Conservation (phyloP, 2,329 filamentous ascomycete genomes). For the Penicillium sp. region DNA sequence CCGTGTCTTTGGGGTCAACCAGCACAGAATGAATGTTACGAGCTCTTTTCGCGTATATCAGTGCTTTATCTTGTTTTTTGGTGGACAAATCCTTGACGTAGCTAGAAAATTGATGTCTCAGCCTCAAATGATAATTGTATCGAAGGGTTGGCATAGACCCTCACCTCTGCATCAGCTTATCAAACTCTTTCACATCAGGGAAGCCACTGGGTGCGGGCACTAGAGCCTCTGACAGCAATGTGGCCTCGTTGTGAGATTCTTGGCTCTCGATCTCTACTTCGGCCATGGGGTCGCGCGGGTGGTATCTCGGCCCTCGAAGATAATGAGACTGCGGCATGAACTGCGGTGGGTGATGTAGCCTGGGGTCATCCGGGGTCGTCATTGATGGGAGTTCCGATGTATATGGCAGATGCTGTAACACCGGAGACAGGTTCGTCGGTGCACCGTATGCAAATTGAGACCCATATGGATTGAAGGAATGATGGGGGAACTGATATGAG, state of each 20-base stretch:
- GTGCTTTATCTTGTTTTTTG: slow-evolving; percentile 52
- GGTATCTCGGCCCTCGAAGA: slow-evolving; percentile 33
- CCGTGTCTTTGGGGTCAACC: slow-evolving; percentile 49
- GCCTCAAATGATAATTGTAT: neutral
- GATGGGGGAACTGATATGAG: slow-evolving; percentile 34
- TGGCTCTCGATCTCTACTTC: slow-evolving; percentile 45
- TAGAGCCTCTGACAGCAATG: slow-evolving; percentile 45
- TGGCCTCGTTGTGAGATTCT: slow-evolving; percentile 43
- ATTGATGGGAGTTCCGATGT: slow-evolving; percentile 32
- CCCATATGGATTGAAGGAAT: slow-evolving; percentile 38
- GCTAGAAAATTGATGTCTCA: slow-evolving; percentile 25
- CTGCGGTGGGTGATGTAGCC: slow-evolving; percentile 34
- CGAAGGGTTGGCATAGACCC: neutral
- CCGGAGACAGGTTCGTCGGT: slow-evolving; percentile 29
- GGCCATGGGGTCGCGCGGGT: slow-evolving; percentile 34
- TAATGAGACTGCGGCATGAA: slow-evolving; percentile 34
- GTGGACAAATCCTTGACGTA: slow-evolving; percentile 50
- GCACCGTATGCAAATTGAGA: slow-evolving; percentile 38
- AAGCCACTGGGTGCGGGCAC: slow-evolving; percentile 44
- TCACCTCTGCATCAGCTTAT: slow-evolving; percentile 46
- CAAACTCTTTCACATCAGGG: slow-evolving; percentile 46
- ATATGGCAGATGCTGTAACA: slow-evolving; percentile 34
- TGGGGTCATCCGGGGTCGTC: slow-evolving; percentile 33
- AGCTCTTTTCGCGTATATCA: slow-evolving; percentile 48
- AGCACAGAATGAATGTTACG: slow-evolving; percentile 48